These are phyloP conservation scores for Chlorella variabilis DNA, from an alignment of 163 green algal genomes.

Conservation along the genomic window DNA sequence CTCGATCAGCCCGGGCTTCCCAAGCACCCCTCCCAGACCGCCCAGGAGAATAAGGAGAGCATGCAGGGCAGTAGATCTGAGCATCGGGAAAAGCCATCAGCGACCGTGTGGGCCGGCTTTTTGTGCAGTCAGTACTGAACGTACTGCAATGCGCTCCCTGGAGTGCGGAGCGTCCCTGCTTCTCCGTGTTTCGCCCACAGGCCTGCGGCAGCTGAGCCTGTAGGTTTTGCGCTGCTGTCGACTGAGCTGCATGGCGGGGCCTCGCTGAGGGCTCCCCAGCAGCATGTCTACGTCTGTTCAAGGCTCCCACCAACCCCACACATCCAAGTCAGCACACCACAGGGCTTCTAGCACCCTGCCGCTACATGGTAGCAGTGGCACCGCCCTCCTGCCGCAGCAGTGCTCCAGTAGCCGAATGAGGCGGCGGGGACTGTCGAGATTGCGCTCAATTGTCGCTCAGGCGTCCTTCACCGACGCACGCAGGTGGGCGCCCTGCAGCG, in stretches of 20 bases:
- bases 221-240: too few relatives aligned
- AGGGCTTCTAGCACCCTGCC: background rate
- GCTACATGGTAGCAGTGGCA: background rate
- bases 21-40: background rate
- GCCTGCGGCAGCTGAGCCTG: too few relatives aligned
- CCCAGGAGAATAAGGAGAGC: background rate
- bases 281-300: too few relatives aligned
- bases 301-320: background rate
- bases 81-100: too few relatives aligned
- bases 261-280: too few relatives aligned
- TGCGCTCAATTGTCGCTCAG: constrained; percentile 8
- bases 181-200: too few relatives aligned
- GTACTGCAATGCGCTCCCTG: too few relatives aligned
- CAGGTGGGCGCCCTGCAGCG: background rate
- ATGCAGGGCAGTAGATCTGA: background rate
- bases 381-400: background rate
- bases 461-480: background rate
- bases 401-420: constrained; percentile 8
- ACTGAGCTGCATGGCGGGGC: too few relatives aligned
- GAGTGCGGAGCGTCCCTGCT: too few relatives aligned
- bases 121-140: too few relatives aligned
- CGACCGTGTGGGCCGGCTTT: too few relatives aligned
- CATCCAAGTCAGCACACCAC: too few relatives aligned
- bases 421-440: background rate
- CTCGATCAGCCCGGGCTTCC: background rate